Evolutionary conservation across 2,329 filamentous ascomycete genomes (phyloP), one percentile per base, ranked within the genome.

Genomic region (Pyrenochaeta sp.): DNA sequence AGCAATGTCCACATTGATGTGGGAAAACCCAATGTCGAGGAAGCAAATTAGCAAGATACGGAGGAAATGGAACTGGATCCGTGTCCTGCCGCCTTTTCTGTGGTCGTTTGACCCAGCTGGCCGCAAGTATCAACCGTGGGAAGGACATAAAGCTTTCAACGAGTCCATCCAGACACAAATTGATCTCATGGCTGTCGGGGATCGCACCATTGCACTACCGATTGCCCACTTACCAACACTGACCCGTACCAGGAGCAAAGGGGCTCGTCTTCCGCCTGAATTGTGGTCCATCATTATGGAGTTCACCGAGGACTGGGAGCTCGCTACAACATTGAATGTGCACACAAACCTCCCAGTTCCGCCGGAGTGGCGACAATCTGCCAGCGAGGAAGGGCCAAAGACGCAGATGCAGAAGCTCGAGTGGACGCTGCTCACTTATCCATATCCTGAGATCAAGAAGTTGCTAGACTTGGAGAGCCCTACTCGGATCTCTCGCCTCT

Each of bases 271-370:
- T 1, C 94, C 94, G 0, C 88, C 91, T 0, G 94, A 98, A 77
- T 85, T 97, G 39, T 97, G 93, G 92, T 90, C 90, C 32, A 90
- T 94, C 56, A 90, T 98, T 47, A 87, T 97, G 43, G 91, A 96
- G 64, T 88, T 90, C 61, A 87, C 93, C 0, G 88, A 88, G 43
- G 94, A 98, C 75, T 98, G 94, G 94, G 94, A 97, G 78, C 83
- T 96, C 22, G 91, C 94, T 9, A 89, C 89, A 64, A 90, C 91
- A 0, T 82, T 97, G 5, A 89, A 91, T 55, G 86, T 97, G 44
- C 94, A 91, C 71, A 92, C 92, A 1, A 92, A 86, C 54, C 81
- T 97, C 5, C 85, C 87, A 1, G 86, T 89, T 59, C 93, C 94
- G 0, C 77, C 82, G 36, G 87, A 91, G 65, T 96, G 93, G 92